These are phyloP conservation scores for Vanderwaltozyma tropicalis DNA, from an alignment of 805 yeast genomes.

Conservation along the genomic window DNA sequence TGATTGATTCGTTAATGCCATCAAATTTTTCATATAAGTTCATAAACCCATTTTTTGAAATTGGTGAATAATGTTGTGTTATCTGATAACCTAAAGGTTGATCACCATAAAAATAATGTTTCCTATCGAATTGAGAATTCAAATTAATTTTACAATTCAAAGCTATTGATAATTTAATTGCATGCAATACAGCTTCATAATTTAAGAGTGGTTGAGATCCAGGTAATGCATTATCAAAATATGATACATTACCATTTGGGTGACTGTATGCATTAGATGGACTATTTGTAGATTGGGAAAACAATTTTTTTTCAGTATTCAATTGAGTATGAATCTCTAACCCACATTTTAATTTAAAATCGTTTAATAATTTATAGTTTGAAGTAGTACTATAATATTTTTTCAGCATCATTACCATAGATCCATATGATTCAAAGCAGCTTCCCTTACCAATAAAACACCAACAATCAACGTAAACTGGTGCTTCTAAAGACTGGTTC, in stretches of 20 bases:
- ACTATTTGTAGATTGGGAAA: constrained; percentile 47
- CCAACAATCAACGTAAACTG: too few relatives aligned
- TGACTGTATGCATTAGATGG: constrained; percentile 34
- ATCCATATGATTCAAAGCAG: too few relatives aligned
- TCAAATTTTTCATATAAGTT: constrained; percentile 43
- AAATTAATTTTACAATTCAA: constrained; percentile 48
- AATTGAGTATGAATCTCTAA: constrained; percentile 90
- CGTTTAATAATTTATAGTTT: constrained; percentile 5
- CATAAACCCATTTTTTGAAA: constrained; percentile 59
- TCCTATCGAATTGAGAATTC: constrained; percentile 71
- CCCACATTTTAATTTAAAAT: constrained; percentile 59
- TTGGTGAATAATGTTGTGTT: constrained; percentile 77
- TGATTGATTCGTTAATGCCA: constrained; percentile 34
- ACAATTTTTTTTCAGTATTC: constrained; percentile 61
- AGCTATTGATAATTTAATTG: constrained; percentile 64
- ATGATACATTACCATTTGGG: constrained; percentile 67
- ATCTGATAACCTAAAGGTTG: constrained; percentile 95
- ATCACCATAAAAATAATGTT: constrained; percentile 93
- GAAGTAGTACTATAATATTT: neutral
- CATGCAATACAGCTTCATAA: constrained; percentile 58
- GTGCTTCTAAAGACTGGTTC: neutral
- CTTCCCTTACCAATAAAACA: too few relatives aligned
- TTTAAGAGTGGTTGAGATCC: constrained; percentile 86
- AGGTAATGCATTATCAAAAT: constrained; percentile 77
- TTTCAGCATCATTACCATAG: neutral